Percentiles rank a stretch among this genome's conserved stretches.
These are phyloP conservation scores for Sclerotinia subarctica DNA, from an alignment of 2,329 filamentous ascomycete genomes.

Conservation along the genomic window DNA sequence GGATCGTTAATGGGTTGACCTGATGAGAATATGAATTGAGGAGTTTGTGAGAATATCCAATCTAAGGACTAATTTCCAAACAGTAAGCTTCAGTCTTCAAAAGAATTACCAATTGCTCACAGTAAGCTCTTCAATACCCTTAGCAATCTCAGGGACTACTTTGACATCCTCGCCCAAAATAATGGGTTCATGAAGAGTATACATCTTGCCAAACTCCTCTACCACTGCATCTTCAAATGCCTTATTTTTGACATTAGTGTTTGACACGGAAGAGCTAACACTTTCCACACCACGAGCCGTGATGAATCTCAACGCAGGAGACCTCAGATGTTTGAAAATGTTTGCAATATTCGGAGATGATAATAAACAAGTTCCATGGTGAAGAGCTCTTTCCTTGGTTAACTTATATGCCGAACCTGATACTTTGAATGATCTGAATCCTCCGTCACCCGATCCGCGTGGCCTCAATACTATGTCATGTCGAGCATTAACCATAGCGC, in stretches of 20 bases:
- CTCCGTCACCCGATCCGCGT: slow-evolving; percentile 18
- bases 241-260: slow-evolving; percentile 61
- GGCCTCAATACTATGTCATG: slow-evolving; percentile 85
- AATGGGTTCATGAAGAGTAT: slow-evolving; percentile 46
- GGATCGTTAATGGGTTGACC: slow-evolving; percentile 40
- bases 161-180: slow-evolving; percentile 41
- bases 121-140: slow-evolving; percentile 61
- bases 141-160: slow-evolving; percentile 50
- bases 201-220: slow-evolving; percentile 64
- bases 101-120: slow-evolving; percentile 42
- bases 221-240: slow-evolving; percentile 53
- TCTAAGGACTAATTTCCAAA: slow-evolving; percentile 49
- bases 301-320: slow-evolving; percentile 75
- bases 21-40: slow-evolving; percentile 70
- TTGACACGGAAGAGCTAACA: slow-evolving; percentile 79
- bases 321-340: slow-evolving; percentile 69
- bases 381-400: slow-evolving; percentile 73
- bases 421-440: slow-evolving; percentile 62
- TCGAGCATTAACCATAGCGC: slow-evolving; percentile 76
- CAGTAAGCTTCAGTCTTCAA: slow-evolving; percentile 30
- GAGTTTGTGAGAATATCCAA: slow-evolving; percentile 85
- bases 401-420: slow-evolving; percentile 96
- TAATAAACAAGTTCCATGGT: slow-evolving; percentile 90
- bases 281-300: slow-evolving; percentile 85
- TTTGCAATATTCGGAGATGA: slow-evolving; percentile 68